phyloP scores from a whole-genome alignment of 345 rosid genomes.

The Aethionema arabicum region DNA sequence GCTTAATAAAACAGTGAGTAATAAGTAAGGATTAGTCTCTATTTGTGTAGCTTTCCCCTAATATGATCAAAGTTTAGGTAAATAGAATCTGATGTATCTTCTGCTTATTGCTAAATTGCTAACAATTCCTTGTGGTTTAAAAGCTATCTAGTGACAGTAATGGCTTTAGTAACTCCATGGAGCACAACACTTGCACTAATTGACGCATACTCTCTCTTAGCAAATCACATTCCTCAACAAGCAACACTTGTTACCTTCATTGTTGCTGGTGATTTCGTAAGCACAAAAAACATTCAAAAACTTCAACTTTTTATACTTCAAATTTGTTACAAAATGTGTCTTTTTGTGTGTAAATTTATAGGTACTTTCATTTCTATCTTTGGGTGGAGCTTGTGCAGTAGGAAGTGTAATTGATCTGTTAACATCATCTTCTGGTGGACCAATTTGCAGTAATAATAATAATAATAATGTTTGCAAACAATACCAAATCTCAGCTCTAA shows the following conservation, averaged over 20 bases:
- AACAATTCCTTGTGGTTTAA: background rate
- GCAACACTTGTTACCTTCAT: slow-evolving; percentile 41
- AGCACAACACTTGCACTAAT: slow-evolving; percentile 48
- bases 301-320: background rate
- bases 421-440: slow-evolving; percentile 15
- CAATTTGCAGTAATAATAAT: slow-evolving; percentile 37
- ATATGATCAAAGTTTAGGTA: background rate
- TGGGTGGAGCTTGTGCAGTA: slow-evolving; percentile 62
- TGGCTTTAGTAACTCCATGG: slow-evolving; percentile 74
- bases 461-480: slow-evolving; percentile 45
- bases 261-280: slow-evolving; percentile 61
- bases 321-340: background rate
- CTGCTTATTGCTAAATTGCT: background rate
- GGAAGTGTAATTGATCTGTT: slow-evolving; percentile 52
- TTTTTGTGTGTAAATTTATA: slow-evolving; percentile 27
- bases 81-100: background rate
- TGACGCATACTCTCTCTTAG: slow-evolving; percentile 55
- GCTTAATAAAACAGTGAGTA: background rate
- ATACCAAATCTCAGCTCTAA: slow-evolving; percentile 60
- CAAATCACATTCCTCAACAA: slow-evolving; percentile 48
- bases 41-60: background rate
- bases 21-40: slow-evolving; percentile 12
- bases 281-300: slow-evolving; percentile 6
- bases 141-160: slow-evolving; percentile 68
- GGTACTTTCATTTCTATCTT: slow-evolving; percentile 56